Evolutionary conservation across 31 red algal genomes (phyloP).

Genomic region (Endocladia muricata): DNA sequence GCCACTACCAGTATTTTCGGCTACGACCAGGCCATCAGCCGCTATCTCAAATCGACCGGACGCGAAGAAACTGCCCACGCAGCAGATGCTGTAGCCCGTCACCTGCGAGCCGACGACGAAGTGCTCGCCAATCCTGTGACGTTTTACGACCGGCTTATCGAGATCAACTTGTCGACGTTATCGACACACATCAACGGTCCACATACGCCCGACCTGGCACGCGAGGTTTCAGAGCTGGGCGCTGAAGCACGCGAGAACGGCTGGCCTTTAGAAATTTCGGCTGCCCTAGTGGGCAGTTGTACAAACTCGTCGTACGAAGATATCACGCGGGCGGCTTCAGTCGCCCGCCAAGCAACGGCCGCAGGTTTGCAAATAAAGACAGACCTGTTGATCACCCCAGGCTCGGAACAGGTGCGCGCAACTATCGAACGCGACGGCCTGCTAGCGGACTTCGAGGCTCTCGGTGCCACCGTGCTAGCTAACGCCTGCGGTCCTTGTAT

Average conservation of each 20-base stretch:
- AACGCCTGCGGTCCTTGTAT: slow-evolving; percentile 99
- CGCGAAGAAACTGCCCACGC: slow-evolving; percentile 73
- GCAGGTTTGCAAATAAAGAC: slow-evolving; percentile 87
- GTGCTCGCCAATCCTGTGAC: no score
- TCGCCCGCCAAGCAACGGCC: slow-evolving; percentile 82
- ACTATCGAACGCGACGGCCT: slow-evolving; percentile 94
- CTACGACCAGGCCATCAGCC: slow-evolving; percentile 88
- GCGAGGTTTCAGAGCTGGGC: slow-evolving; percentile 80
- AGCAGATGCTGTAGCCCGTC: slow-evolving; percentile 66
- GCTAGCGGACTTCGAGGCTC: slow-evolving; percentile 78
- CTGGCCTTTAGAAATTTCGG: slow-evolving; percentile 85
- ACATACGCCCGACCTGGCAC: slow-evolving; percentile 96
- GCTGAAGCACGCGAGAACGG: slow-evolving; percentile 74
- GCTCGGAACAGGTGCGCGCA: slow-evolving; percentile 97
- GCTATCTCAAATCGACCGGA: slow-evolving; percentile 88
- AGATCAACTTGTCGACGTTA: slow-evolving; percentile 86
- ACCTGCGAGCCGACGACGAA: slow-evolving; percentile 86
- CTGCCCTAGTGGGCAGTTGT: slow-evolving; percentile 93
- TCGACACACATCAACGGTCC: slow-evolving; percentile 97
- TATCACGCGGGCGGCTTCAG: slow-evolving; percentile 80
- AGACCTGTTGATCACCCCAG: slow-evolving; percentile 92
- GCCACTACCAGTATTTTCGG: slow-evolving; percentile 98
- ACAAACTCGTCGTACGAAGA: slow-evolving; percentile 99
- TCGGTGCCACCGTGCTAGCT: slow-evolving; percentile 93
- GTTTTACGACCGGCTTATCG: slow-evolving; percentile 94